phyloP scores from a whole-genome alignment of 805 yeast genomes.

The Metschnikowia similis region DNA sequence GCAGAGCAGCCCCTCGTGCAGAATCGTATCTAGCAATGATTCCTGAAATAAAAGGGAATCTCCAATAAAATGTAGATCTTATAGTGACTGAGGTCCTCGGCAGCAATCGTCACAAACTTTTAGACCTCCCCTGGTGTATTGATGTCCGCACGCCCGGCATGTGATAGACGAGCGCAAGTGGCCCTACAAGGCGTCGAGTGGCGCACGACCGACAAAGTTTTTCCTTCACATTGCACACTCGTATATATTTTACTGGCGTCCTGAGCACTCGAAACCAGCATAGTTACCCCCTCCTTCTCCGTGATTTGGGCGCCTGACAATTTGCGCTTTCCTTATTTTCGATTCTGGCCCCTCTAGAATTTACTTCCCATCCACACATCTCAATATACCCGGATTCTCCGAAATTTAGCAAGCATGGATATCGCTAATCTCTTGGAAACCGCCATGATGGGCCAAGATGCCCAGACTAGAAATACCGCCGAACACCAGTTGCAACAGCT shows the following conservation, averaged over 20 bases:
- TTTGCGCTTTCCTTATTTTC: background rate
- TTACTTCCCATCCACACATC: background rate
- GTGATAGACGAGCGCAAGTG: background rate
- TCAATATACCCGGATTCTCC: background rate
- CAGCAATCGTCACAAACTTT: too few species aligned
- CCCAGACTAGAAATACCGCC: conserved; percentile 66
- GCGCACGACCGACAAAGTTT: conserved; percentile 10
- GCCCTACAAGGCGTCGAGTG: conserved; percentile 1
- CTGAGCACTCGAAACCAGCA: conserved; percentile 2
- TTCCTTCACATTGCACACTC: conserved; percentile 8
- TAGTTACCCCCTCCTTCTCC: background rate
- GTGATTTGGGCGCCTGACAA: conserved; percentile 1
- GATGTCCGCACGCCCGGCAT: background rate
- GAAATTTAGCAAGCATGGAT: conserved; percentile 40
- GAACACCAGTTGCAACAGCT: conserved; percentile 70
- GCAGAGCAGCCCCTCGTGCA: too few species aligned
- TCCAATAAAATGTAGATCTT: too few species aligned
- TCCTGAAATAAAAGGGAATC: too few species aligned
- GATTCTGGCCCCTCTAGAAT: background rate
- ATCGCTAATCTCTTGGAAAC: conserved; percentile 66
- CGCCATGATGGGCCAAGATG: conserved; percentile 69
- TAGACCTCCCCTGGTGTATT: background rate
- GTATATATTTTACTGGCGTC: conserved; percentile 1
- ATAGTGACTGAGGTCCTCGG: too few species aligned
- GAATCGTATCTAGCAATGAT: too few species aligned